Conservation (phyloP, 768 basidiomycete species). For the Lentinula boryana region DNA sequence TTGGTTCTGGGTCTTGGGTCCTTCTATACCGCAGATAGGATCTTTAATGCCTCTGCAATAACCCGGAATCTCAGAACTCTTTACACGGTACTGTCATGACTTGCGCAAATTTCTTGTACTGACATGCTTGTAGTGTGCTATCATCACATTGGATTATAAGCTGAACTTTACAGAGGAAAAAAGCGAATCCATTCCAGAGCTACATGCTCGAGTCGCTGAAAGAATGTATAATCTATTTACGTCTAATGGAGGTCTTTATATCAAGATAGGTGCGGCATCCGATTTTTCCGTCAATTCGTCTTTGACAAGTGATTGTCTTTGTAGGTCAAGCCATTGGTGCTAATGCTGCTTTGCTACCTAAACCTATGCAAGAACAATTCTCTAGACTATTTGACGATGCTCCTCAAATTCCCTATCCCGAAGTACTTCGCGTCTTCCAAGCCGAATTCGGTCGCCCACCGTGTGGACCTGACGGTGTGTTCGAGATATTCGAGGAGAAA, state of each 20-base stretch:
- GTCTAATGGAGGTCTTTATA: constrained; percentile 80
- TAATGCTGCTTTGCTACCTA: constrained; percentile 81
- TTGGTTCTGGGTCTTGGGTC: constrained; percentile 32
- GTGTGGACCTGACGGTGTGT: constrained; percentile 64
- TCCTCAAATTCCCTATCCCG: constrained; percentile 73
- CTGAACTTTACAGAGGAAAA: constrained; percentile 75
- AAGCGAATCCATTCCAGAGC: constrained; percentile 63
- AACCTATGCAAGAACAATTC: constrained; percentile 78
- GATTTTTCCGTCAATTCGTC: constrained; percentile 8
- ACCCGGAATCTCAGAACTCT: constrained; percentile 48
- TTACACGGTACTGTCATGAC: constrained; percentile 31
- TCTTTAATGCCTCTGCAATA: constrained; percentile 54
- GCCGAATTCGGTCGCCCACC: constrained; percentile 65
- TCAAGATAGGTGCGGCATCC: constrained; percentile 60
- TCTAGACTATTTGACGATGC: constrained; percentile 83
- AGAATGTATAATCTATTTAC: constrained; percentile 72
- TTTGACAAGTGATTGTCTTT: background rate
- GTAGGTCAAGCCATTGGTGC: constrained; percentile 74
- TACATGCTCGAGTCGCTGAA: constrained; percentile 82
- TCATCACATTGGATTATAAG: constrained; percentile 81
- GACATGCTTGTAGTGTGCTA: constrained; percentile 43
- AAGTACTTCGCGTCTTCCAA: constrained; percentile 60
- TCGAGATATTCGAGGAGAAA: constrained; percentile 69
- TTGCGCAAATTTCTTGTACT: background rate
- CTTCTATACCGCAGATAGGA: constrained; percentile 39